Base-by-base conservation (phyloP, 2,329 filamentous ascomycete genomes). In the Penicillium sp. region DNA sequence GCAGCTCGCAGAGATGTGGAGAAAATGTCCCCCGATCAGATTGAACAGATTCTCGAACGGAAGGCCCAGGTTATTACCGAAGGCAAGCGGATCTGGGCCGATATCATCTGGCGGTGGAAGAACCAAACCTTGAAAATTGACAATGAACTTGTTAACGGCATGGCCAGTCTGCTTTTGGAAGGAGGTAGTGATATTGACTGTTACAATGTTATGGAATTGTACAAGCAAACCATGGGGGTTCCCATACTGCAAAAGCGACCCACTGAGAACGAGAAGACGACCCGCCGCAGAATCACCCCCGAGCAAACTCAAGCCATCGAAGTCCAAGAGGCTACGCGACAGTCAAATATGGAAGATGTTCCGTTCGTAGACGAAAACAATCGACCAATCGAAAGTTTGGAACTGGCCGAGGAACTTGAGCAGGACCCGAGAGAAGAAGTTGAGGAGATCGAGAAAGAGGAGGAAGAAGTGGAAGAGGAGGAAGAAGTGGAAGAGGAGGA, bases 151-250 rank as follows among this genome's bases (percentile, higher is more conserved):
- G 88, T 95, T 4, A 88, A 85, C 67, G 81, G 88, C 30, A 96
- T 97, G 89, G 91, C 87, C 6, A 82, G 87, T 35, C 64, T 96
- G 3, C 78, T 97, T n/a, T 75, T 91, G 22, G 76, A 87, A 47
- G 85, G 88, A 16, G 76, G 73, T 35, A 74, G 80, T 11, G 77
- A 82, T 17, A 73, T 79, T 47, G 87, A 94, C 63, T 86, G 82
- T 72, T 84, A 88, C 59, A 84, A 90, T 64, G 78, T 96, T 2
- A 80, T 96, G 22, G 83, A 84, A 37, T 78, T 97, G 19, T 74
- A 95, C n/a, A 82, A 91, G 62, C 87, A 96, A 73, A 89, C 91
- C 0, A 92, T 93, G 85, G 82, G 84, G 44, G 82, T 96, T 40
- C 84, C 87, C 6, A 67, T 75, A 35, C 53, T 72, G 12, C 62